Evolutionary conservation across 352 stramenopile genomes (phyloP), one percentile per base, ranked within the genome.

Genomic region (Blastocystis sp.): DNA sequence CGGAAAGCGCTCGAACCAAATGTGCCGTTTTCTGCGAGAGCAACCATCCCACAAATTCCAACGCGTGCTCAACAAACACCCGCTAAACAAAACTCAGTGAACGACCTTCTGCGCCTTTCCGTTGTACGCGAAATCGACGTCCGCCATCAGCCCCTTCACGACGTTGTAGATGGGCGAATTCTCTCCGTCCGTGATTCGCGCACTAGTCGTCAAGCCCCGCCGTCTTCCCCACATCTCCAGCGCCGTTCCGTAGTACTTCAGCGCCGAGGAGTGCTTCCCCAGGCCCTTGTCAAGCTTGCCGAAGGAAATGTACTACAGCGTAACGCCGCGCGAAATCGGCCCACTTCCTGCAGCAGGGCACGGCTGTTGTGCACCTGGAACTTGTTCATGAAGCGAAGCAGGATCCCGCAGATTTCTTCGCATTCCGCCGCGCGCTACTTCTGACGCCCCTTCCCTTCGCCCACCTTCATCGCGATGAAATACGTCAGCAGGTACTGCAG

Each of bases 151-250:
- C 21, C 74, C 56, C 53, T 84, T 34, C 43, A 84, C 66, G 5
- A 84, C 69, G 21, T 53, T 64, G 17, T n/a, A 62, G 10, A 84
- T 62, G 21, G 53, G 28, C 23, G 45, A 56, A 59, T 62, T 45
- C 40, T 84, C 74, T 84, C 74, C 74, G 45, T 84, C 74, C 17
- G 74, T 84, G 5, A 84, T 53, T 41, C n/a, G 43, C 38, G 74
- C 74, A 76, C 66, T 76, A 76, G 4, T 17, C 52, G 34, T 76
- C 38, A 76, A 52, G 21, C 66, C 52, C 5, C 21, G 2, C 14
- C 28, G 52, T 11, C n/a, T 0, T 34, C 28, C 9, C 23, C 14
- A 76, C 45, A 84, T 84, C 56, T 45, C 66, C 53, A 84, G 28
- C 19, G 74, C 74, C 28, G 67, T 21, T n/a, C 69, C 40, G 23